These are phyloP conservation scores for Begonia peltatifolia DNA, from an alignment of 306 rosid genomes.

Conservation along the genomic window DNA sequence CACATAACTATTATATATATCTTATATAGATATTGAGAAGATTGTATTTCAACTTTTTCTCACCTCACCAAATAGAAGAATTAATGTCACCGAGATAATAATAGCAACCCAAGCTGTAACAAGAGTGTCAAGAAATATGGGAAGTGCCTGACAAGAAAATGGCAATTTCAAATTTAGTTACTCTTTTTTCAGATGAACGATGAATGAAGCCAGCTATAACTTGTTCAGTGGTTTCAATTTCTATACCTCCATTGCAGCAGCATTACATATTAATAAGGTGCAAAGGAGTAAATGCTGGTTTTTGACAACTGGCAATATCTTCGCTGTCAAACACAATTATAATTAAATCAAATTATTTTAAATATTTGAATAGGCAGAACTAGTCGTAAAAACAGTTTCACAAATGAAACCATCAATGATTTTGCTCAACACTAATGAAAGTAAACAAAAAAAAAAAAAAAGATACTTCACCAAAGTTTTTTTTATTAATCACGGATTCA, in stretches of 20 bases:
- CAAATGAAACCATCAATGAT: too few species aligned
- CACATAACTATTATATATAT: too few species aligned
- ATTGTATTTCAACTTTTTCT: conserved; percentile 7
- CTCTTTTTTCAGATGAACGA: too few species aligned
- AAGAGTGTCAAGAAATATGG: conserved; percentile 76
- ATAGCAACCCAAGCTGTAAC: conserved; percentile 67
- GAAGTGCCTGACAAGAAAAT: conserved; percentile 55
- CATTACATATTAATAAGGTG: conserved; percentile 81
- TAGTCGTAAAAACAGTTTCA: too few species aligned
- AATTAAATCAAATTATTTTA: not conserved
- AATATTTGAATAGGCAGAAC: too few species aligned
- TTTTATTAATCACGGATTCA: too few species aligned
- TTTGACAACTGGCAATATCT: conserved; percentile 87
- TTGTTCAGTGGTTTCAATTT: not conserved
- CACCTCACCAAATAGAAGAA: conserved; percentile 97
- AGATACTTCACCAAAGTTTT: too few species aligned
- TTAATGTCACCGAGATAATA: conserved; percentile 76
- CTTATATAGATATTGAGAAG: too few species aligned
- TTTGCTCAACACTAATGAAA: too few species aligned
- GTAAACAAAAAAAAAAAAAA: too few species aligned
- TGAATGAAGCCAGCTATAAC: too few species aligned
- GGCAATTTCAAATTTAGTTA: conserved; percentile 10
- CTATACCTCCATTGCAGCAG: conserved; percentile 90
- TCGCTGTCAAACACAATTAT: conserved; percentile 26
- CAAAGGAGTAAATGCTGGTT: conserved; percentile 83